Base-by-base conservation (phyloP, 345 rosid species). In the Euphorbia lathyris region DNA sequence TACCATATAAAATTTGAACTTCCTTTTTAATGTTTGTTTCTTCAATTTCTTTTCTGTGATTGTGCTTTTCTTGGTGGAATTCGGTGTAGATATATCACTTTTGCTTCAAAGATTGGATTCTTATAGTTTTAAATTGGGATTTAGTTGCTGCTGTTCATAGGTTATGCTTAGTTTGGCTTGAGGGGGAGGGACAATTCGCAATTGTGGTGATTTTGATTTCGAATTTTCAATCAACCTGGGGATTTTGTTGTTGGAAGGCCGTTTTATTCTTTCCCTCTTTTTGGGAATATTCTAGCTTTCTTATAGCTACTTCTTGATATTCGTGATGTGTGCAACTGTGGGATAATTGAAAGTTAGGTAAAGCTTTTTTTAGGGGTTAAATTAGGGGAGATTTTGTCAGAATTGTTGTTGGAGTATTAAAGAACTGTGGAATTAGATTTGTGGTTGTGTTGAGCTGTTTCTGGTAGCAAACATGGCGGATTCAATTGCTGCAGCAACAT, bases 401-500 rank as follows among this genome's bases (percentile, higher is more conserved):
- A 23, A 14, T 59, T 48, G 59, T 1, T 64, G 77, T 38, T 73
- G 4, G 50, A 22, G 47, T 36, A n/a, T 57, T 13, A 29, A 38
- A 56, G 69, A 38, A 62, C n/a, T 50, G 25, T 42, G 56, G 50
- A 50, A 22, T 4, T 26, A 26, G 61, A 58, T 47, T 51, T 60
- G 1, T 45, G 51, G 51, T 45, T 45, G 51, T 45, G 51, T 63
- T 58, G 60, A 51, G 67, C 68, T 57, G 23, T 81, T 70, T 26
- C 66, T 38, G 13, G 36, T 58, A 52, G 79, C 68, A 62, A 84
- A 59, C 66, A 93, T 93, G 98, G 89, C 73, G 72, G 96, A 89
- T 55, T 89, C 91, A 32, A 81, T 92, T 81, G 86, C 87, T 8
- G 77, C 89, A 7, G 77, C 89, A 10, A 77, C 87, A 2, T 89